Percentiles rank a stretch among this genome's conserved stretches.
phyloP scores from a whole-genome alignment of 768 basidiomycete species.

The Lactarius quietus region DNA sequence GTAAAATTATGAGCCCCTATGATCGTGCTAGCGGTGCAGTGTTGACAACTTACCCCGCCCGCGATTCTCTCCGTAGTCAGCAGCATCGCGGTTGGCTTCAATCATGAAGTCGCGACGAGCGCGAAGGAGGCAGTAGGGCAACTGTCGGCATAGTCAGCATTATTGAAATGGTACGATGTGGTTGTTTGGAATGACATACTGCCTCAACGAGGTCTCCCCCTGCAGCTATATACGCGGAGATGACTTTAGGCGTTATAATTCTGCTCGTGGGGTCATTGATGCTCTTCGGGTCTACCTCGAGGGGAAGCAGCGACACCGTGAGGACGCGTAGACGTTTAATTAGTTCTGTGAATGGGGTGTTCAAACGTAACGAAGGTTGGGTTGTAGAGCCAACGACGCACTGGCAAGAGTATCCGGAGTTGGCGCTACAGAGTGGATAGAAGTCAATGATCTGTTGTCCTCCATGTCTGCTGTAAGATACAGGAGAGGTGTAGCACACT shows the following conservation, averaged over 20 bases:
- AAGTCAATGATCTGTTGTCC: constrained; percentile 46
- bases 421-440: constrained; percentile 48
- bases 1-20: constrained; percentile 7
- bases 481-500: background rate
- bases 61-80: constrained; percentile 83
- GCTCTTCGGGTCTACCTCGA: constrained; percentile 64
- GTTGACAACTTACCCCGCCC: constrained; percentile 56
- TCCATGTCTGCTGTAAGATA: constrained; percentile 24
- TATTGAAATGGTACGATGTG: background rate
- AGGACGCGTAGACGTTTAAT: constrained; percentile 76
- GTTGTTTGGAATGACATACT: constrained; percentile 39
- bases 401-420: constrained; percentile 75
- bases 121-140: constrained; percentile 78
- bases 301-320: constrained; percentile 70
- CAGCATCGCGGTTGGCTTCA: constrained; percentile 77
- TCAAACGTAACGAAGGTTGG: background rate
- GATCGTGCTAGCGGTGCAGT: background rate
- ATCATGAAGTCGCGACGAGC: constrained; percentile 77
- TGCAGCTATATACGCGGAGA: constrained; percentile 70
- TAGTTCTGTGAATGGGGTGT: constrained; percentile 50
- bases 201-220: constrained; percentile 88
- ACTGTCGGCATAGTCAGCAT: constrained; percentile 37
- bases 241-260: constrained; percentile 76
- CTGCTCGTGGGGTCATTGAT: constrained; percentile 78
- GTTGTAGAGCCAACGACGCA: constrained; percentile 35